These are phyloP conservation scores for Leucoagaricus sp. DNA, from an alignment of 1,284 basidiomycete genomes.

Conservation along the genomic window DNA sequence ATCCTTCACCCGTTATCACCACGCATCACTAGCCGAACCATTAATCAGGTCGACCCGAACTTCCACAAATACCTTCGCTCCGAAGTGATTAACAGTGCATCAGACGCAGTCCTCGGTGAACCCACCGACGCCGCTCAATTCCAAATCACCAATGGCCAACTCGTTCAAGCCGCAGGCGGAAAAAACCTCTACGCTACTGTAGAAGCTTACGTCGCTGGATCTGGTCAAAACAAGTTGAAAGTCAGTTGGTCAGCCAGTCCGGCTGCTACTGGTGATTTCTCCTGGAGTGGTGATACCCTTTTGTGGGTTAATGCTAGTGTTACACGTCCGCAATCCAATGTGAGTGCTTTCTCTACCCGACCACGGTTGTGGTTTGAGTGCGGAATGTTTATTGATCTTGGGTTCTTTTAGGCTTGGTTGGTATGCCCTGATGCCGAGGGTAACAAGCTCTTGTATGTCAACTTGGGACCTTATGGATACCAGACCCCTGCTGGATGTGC, in stretches of 20 bases:
- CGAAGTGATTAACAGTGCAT: conserved; percentile 42
- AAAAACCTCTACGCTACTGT: conserved; percentile 50
- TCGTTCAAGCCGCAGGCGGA: conserved; percentile 43
- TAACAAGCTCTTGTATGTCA: conserved; percentile 52
- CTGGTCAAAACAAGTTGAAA: conserved; percentile 45
- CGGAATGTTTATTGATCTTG: neutral
- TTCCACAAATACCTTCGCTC: conserved; percentile 68
- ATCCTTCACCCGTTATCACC: neutral
- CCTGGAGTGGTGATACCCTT: conserved; percentile 54
- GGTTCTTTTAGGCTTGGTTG: conserved; percentile 48
- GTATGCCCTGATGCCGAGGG: conserved; percentile 52
- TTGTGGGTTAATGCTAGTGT: conserved; percentile 54
- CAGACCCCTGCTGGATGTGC: conserved; percentile 60
- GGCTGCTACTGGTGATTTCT: conserved; percentile 52
- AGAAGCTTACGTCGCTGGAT: conserved; percentile 45
- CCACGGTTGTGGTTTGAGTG: neutral
- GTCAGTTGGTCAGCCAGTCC: conserved; percentile 51
- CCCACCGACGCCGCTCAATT: conserved; percentile 54
- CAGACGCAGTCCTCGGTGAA: conserved; percentile 52
- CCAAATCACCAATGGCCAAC: conserved; percentile 54
- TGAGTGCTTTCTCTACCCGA: conserved; percentile 28
- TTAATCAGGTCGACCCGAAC: conserved; percentile 45
- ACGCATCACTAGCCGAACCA: neutral
- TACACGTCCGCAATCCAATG: conserved; percentile 49
- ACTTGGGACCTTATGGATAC: conserved; percentile 59